Evolutionary conservation across 2,329 filamentous ascomycete genomes (phyloP), one percentile per base, ranked within the genome.

Genomic region (Pseudogymnoascus sp.): DNA sequence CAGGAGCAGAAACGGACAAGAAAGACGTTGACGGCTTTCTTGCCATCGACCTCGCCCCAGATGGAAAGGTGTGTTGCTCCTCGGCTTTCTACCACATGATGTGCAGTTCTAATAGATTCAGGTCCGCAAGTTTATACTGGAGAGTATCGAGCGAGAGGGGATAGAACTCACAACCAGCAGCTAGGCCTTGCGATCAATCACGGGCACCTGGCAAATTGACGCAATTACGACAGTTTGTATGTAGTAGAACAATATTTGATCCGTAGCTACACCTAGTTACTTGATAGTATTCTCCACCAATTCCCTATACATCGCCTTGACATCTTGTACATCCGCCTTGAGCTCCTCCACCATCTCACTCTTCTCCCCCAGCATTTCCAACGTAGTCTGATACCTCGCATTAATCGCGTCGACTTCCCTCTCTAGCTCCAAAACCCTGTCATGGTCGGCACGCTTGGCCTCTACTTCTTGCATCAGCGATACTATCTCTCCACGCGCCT

Each of bases 301-400:
- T 72, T 97, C 93, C 67, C 91, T 85, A 78, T 97, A 97, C 82
- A 99, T 96, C 71, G 87, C 88, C 79, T 99, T 99, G 73, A 99
- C 81, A 78, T 99, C 94, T 67, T 86, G 80, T 60, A 99, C 89
- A 79, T 97, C 94, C 10, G 89, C 87, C 74, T 82, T 86, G 67
- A 99, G 78, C 79, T 99, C 94, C 71, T 96, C 92, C 1, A 96
- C 92, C 71, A 88, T 79, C 79, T 99, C 94, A 74, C 91, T 96
- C 83, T 96, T 96, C 82, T 99, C 94, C 1, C 94, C 94, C 62
- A 99, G 77, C 85, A 97, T 87, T 77, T 97, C 92, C 60, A 99
- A 79, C 64, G 91, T 95, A 12, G 92, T 94, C 72, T 96, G 87
- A 72, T 97, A 96, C 69, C 93, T 82, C 65, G 84, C 79, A 69